Conservation (phyloP, 2,329 filamentous ascomycete genomes). For the Ophiostoma quercus region DNA sequence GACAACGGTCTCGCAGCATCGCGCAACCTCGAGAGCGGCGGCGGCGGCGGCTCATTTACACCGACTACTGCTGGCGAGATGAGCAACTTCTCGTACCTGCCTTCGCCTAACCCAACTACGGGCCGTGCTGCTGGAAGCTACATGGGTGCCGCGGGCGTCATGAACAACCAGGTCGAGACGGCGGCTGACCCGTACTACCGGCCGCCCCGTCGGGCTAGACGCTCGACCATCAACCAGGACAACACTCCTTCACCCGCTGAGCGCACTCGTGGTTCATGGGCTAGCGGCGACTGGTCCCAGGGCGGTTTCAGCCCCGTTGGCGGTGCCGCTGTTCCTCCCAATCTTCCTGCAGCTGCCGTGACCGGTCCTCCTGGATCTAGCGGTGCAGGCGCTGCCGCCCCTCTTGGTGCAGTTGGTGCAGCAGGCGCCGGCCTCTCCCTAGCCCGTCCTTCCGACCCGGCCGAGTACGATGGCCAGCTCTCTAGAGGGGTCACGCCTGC, state of each 20-base stretch:
- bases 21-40: conserved; percentile 51
- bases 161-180: conserved; percentile 43
- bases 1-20: conserved; percentile 42
- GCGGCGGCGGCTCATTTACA: conserved; percentile 48
- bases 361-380: neutral
- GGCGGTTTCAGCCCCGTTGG: conserved; percentile 1
- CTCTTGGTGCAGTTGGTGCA: neutral
- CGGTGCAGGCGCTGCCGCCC: neutral
- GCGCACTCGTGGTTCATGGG: conserved; percentile 36
- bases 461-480: conserved; percentile 40
- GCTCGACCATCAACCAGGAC: conserved; percentile 39
- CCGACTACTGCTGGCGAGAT: conserved; percentile 66
- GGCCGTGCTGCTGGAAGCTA: neutral
- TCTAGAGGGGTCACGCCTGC: conserved; percentile 44
- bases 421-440: neutral
- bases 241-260: conserved; percentile 45
- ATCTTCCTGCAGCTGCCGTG: neutral
- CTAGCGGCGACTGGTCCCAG: conserved; percentile 37
- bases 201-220: conserved; percentile 62
- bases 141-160: neutral
- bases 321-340: neutral
- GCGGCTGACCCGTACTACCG: conserved; percentile 77
- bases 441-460: conserved; percentile 33
- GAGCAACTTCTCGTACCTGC: conserved; percentile 66
- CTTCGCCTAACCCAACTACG: conserved; percentile 44